Evolutionary conservation across 805 yeast species (phyloP).

Genomic region (Wickerhamomyces tratensis): DNA sequence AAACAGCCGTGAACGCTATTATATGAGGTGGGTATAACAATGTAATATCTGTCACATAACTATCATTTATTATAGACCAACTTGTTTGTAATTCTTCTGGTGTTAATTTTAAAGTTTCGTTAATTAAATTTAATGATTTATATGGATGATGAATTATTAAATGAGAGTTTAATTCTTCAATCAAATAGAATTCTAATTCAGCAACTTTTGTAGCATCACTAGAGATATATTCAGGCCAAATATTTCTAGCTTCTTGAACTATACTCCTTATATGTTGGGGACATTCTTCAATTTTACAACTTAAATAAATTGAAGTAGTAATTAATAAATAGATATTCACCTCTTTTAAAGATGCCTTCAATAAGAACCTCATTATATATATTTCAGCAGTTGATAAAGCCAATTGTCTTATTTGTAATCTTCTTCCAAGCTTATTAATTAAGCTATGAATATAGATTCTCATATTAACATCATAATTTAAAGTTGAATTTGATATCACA

Average conservation of each 20-base stretch:
- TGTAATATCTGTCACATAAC: constrained; percentile 81
- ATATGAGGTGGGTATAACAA: constrained; percentile 83
- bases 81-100: constrained; percentile 71
- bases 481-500: constrained; percentile 28
- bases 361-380: constrained; percentile 68
- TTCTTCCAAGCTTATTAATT: constrained; percentile 67
- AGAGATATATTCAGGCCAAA: constrained; percentile 95
- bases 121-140: constrained; percentile 46
- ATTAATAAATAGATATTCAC: constrained; percentile 73
- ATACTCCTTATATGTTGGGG: constrained; percentile 89
- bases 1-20: constrained; percentile 74
- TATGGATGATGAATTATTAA: constrained; percentile 73
- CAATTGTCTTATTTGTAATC: constrained; percentile 69
- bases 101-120: constrained; percentile 26
- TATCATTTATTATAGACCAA: constrained; percentile 87
- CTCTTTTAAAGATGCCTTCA: constrained; percentile 66
- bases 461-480: constrained; percentile 41
- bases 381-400: constrained; percentile 86
- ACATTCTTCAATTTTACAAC: constrained; percentile 91
- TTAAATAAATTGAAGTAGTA: constrained; percentile 79
- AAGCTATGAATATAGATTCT: constrained; percentile 73
- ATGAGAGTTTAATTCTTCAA: constrained; percentile 76
- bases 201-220: constrained; percentile 87
- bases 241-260: constrained; percentile 71
- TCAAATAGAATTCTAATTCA: constrained; percentile 88